Evolutionary conservation across 495 filamentous ascomycete species (phyloP), one percentile per base, ranked within the genome.

Genomic region (Penicillium subrubescens): DNA sequence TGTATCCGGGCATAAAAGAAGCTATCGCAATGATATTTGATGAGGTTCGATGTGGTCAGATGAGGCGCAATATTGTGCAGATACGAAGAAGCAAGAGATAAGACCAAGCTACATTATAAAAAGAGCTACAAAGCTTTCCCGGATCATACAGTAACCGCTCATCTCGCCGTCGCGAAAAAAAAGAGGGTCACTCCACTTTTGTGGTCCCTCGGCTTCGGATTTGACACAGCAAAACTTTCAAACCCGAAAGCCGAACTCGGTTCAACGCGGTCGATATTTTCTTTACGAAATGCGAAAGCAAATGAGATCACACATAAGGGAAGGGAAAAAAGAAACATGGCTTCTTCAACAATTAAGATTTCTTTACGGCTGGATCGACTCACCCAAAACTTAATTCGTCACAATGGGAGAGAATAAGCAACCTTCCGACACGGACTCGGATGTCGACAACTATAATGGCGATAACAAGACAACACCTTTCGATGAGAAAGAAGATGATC

Each of bases 231-330:
- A 10, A 21, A 54, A 34, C 6, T 23, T 54, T 54, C 51, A 54
- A 54, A 54, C 8, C 51, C 51, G 51, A 54, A 54, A 54, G 7
- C 51, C 51, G 51, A 54, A 34, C n/a, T 21, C 51, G 51, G 51
- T 23, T n/a, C 27, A 31, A 54, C 51, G n/a, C 51, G 51, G 51
- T 23, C 51, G 5, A 41, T 41, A 54, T 54, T 48, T 48, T 41
- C 4, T 41, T 15, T 41, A 37, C 37, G 37, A 41, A 41, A 41
- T 41, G 37, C 43, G 44, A 48, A 19, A 19, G 21, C 44, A 48
- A 10, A 48, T 23, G 44, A 48, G 12, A 48, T 48, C 44, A 19
- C 44, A 48, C 44, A 48, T 48, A 23, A 25, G 44, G 21, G 3
- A 21, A 48, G 12, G 21, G 14, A 48, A 44, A 44, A 44, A 21